phyloP scores from a whole-genome alignment of 805 yeast genomes.

The Pichia pseudocactophila region DNA sequence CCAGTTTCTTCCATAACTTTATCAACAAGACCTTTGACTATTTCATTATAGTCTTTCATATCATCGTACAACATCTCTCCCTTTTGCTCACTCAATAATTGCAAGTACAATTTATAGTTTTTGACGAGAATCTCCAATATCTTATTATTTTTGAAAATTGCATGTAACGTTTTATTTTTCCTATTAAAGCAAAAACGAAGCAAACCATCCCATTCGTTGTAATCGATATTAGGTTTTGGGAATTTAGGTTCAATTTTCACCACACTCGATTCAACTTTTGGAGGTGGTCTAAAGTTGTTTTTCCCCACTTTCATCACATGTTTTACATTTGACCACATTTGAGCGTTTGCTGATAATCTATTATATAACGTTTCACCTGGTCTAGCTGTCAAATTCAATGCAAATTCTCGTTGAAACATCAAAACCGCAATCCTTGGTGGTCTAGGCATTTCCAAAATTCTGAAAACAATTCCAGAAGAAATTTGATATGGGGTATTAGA shows the following conservation, averaged over 20 bases:
- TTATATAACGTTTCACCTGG: slow-evolving; percentile 96
- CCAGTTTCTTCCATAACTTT: slow-evolving; percentile 74
- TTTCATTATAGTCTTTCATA: slow-evolving; percentile 31
- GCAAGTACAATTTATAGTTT: slow-evolving; percentile 74
- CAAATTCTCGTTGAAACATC: slow-evolving; percentile 98
- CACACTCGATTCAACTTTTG: slow-evolving; percentile 95
- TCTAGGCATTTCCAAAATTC: slow-evolving; percentile 76
- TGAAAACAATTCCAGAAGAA: slow-evolving; percentile 93
- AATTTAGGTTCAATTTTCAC: slow-evolving; percentile 85
- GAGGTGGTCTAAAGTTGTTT: slow-evolving; percentile 96
- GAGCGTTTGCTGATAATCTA: slow-evolving; percentile 91
- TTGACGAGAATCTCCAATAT: slow-evolving; percentile 75
- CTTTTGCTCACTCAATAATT: slow-evolving; percentile 37
- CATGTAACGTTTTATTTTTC: slow-evolving; percentile 85
- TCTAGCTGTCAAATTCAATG: slow-evolving; percentile 82
- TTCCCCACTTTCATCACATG: slow-evolving; percentile 98
- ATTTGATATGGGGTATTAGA: slow-evolving; percentile 97
- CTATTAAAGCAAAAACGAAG: slow-evolving; percentile 86
- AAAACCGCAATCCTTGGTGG: slow-evolving; percentile 94
- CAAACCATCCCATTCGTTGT: slow-evolving; percentile 94
- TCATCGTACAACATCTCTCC: slow-evolving; percentile 39
- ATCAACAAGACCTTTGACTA: slow-evolving; percentile 62
- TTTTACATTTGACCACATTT: slow-evolving; percentile 99
- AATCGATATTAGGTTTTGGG: slow-evolving; percentile 93
- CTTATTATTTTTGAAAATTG: slow-evolving; percentile 81